These are phyloP conservation scores for Volvariella volvacea DNA, from an alignment of 1,284 basidiomycete genomes.

Conservation along the genomic window DNA sequence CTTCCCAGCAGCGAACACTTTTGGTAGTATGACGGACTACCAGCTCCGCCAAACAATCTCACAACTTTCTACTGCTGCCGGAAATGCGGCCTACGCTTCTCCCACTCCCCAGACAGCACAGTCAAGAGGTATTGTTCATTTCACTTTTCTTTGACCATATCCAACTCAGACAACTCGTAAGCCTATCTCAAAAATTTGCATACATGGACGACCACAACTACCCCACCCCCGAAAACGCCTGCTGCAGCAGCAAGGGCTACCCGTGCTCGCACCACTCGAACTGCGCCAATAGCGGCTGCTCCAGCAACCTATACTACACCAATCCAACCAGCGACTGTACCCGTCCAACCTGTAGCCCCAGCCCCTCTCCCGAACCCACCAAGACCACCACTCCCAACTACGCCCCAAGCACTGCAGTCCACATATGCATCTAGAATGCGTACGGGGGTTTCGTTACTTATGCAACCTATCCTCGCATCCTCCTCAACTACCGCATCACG, in stretches of 20 bases:
- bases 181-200: slow-evolving; percentile 61
- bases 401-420: slow-evolving; percentile 70
- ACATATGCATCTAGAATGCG: slow-evolving; percentile 89
- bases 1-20: slow-evolving; percentile 17
- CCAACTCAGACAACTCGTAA: slow-evolving; percentile 14
- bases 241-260: slow-evolving; percentile 20
- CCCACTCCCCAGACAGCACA: slow-evolving; percentile 33
- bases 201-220: slow-evolving; percentile 49
- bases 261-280: slow-evolving; percentile 26
- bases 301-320: slow-evolving; percentile 18
- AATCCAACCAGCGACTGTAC: slow-evolving; percentile 25
- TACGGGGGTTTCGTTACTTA: slow-evolving; percentile 85
- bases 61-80: slow-evolving; percentile 42
- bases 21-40: slow-evolving; percentile 40
- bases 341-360: slow-evolving; percentile 20
- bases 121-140: slow-evolving; percentile 30
- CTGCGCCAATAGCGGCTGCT: slow-evolving; percentile 16
- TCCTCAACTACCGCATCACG: slow-evolving; percentile 38
- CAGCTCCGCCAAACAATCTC: slow-evolving; percentile 54
- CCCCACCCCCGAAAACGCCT: slow-evolving; percentile 38
- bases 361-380: slow-evolving; percentile 36
- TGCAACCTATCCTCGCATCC: slow-evolving; percentile 77
- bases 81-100: slow-evolving; percentile 35
- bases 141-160: slow-evolving; percentile 10
- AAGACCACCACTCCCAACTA: slow-evolving; percentile 47